A percentile compares a stretch with the other conserved stretches of the same genome.
Evolutionary conservation across 192 early-diverging fungal genomes (phyloP).

Genomic region (Spizellomyces punctatus): DNA sequence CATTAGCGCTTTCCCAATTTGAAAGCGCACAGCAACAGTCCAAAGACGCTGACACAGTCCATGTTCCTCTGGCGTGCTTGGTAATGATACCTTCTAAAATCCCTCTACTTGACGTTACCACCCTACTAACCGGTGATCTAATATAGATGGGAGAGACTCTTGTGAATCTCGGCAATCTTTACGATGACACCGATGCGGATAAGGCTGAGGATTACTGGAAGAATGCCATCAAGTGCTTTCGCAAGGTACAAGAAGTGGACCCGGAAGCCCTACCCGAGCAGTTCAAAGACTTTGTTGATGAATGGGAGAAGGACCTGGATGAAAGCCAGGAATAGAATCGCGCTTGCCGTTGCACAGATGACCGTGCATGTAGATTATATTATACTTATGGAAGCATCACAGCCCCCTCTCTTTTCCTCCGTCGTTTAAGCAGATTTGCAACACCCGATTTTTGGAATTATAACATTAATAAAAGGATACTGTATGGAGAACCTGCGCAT

Average conservation of each 20-base stretch:
- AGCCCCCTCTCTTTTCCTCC: no score
- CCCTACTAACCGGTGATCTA: no score
- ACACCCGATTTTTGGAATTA: background rate
- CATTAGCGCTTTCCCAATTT: no score
- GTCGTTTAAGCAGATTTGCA: no score
- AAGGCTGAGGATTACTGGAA: conserved; percentile 18
- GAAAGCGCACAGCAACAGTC: no score
- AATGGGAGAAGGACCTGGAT: conserved; percentile 23
- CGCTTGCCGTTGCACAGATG: no score
- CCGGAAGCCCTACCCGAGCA: conserved; percentile 21
- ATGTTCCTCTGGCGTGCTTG: background rate
- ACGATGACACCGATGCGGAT: conserved; percentile 11
- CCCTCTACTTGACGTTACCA: background rate
- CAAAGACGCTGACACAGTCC: background rate
- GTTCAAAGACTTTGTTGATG: conserved; percentile 32
- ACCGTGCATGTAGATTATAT: no score
- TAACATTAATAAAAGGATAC: conserved; percentile 41
- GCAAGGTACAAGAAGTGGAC: conserved; percentile 10
- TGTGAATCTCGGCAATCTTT: conserved; percentile 27
- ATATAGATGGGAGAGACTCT: conserved; percentile 20
- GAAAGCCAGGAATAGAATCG: background rate
- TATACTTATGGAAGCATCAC: no score
- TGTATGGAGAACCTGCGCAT: conserved; percentile 46
- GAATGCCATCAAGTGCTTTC: conserved; percentile 26
- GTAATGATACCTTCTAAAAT: conserved; percentile 7